Evolutionary conservation across 2,329 filamentous ascomycete genomes (phyloP).

Genomic region (Penicillium thymicola): DNA sequence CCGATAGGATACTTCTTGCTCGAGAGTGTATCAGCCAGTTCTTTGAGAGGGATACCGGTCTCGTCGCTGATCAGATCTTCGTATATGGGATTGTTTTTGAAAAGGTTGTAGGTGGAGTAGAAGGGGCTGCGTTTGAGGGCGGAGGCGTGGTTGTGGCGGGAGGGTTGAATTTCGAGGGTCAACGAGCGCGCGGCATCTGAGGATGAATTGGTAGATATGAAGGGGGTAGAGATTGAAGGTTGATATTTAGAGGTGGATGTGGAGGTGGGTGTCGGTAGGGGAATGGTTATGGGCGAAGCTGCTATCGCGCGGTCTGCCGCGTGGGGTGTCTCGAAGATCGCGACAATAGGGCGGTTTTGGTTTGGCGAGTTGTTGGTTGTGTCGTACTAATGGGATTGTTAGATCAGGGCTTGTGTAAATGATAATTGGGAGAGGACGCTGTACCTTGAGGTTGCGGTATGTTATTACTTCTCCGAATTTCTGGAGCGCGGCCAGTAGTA

Average conservation of each 20-base stretch:
- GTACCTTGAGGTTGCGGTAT: conserved; percentile 38
- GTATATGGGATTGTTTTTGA: conserved; percentile 22
- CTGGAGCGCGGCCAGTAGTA: conserved; percentile 37
- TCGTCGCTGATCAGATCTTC: conserved; percentile 27
- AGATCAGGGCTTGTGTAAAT: not conserved
- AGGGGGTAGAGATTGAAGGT: not conserved
- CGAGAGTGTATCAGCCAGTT: conserved; percentile 33
- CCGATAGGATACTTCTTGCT: conserved; percentile 24
- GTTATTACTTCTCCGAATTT: conserved; percentile 42
- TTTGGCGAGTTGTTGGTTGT: conserved; percentile 23
- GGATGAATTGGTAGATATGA: not conserved
- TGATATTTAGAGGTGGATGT: not conserved
- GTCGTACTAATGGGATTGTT: conserved; percentile 27
- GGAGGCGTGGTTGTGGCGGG: conserved; percentile 30
- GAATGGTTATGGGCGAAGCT: conserved; percentile 32
- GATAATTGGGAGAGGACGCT: not conserved
- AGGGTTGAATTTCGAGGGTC: conserved; percentile 27
- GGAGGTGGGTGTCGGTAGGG: conserved; percentile 9
- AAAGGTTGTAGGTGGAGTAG: conserved; percentile 25
- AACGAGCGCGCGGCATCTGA: conserved; percentile 10
- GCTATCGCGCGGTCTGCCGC: conserved; percentile 33
- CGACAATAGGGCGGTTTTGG: conserved; percentile 25
- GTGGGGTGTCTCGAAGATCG: conserved; percentile 38
- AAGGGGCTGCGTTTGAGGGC: conserved; percentile 34
- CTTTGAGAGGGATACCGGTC: conserved; percentile 26